Evolutionary conservation across 441 rosid genomes (phyloP).

Genomic region (Omphalea diandra): DNA sequence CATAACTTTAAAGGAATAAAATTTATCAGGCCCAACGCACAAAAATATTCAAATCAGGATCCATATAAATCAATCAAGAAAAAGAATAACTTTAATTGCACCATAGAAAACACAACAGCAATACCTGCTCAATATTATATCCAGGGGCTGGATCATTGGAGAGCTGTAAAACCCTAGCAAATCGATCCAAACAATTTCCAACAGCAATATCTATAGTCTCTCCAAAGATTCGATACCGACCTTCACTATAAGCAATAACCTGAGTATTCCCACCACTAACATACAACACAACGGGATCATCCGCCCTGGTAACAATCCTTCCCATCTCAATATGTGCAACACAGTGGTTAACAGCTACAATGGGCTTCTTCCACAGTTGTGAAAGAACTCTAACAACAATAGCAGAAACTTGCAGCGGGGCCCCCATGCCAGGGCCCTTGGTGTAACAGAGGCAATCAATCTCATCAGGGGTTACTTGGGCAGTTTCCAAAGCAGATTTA

Average conservation of each 20-base stretch:
- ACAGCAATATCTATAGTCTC: slow-evolving; percentile 98
- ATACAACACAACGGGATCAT: slow-evolving; percentile 89
- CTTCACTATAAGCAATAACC: slow-evolving; percentile 94
- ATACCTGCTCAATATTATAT: slow-evolving; percentile 94
- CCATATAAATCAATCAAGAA: neutral
- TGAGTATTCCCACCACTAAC: slow-evolving; percentile 99
- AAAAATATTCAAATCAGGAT: neutral
- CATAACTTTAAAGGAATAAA: neutral
- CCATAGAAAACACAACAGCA: neutral
- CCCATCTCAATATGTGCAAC: slow-evolving; percentile 99
- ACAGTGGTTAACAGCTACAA: slow-evolving; percentile 86
- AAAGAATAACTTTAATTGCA: neutral
- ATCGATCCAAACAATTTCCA: slow-evolving; percentile 93
- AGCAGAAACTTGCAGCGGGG: slow-evolving; percentile 81
- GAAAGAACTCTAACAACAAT: slow-evolving; percentile 76
- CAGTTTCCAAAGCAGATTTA: slow-evolving; percentile 61
- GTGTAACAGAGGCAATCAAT: slow-evolving; percentile 91
- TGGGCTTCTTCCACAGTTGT: slow-evolving; percentile 78
- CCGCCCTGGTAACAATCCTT: slow-evolving; percentile 85
- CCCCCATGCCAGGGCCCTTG: slow-evolving; percentile 98
- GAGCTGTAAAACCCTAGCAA: slow-evolving; percentile 80
- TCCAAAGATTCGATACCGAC: slow-evolving; percentile 76
- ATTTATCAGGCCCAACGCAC: no score
- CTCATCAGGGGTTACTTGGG: slow-evolving; percentile 59
- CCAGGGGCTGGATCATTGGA: slow-evolving; percentile 99